Evolutionary conservation across 2,329 filamentous ascomycete species (phyloP).

Genomic region (Aspergillus amoenus): DNA sequence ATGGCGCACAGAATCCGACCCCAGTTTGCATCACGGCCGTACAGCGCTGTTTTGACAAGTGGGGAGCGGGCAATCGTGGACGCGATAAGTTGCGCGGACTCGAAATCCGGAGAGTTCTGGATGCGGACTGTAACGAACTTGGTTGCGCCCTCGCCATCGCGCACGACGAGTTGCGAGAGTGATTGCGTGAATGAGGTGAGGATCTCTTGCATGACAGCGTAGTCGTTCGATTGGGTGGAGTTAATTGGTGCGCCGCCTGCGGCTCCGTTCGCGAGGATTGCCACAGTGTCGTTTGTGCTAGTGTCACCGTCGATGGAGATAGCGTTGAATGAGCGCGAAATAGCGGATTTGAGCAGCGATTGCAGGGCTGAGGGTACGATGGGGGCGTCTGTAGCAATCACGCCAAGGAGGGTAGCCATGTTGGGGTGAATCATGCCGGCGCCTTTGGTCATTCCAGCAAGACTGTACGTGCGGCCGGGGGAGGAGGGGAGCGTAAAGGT

Average conservation of each 20-base stretch:
- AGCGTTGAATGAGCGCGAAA: constrained; percentile 87
- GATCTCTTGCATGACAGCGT: constrained; percentile 66
- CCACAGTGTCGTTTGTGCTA: constrained; percentile 94
- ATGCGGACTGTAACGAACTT: constrained; percentile 96
- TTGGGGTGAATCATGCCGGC: constrained; percentile 99
- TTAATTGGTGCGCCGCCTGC: constrained; percentile 69
- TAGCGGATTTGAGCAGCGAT: constrained; percentile 68
- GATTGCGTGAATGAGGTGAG: constrained; percentile 78
- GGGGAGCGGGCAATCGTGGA: constrained; percentile 87
- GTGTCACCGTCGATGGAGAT: constrained; percentile 98
- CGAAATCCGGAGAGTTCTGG: constrained; percentile 66
- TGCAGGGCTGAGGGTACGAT: constrained; percentile 68
- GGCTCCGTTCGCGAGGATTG: constrained; percentile 91
- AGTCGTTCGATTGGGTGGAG: constrained; percentile 58
- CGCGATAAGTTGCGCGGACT: constrained; percentile 74
- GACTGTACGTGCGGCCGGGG: constrained; percentile 70
- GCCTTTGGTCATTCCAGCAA: constrained; percentile 95
- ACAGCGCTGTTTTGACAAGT: constrained; percentile 94
- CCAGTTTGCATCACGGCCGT: constrained; percentile 98
- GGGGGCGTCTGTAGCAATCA: constrained; percentile 88
- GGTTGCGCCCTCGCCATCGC: constrained; percentile 94
- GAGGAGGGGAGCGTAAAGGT: constrained; percentile 83
- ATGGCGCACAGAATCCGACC: constrained; percentile 93
- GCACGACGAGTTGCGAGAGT: constrained; percentile 87
- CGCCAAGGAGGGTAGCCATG: constrained; percentile 92